phyloP scores from a whole-genome alignment of 2,329 filamentous ascomycete species.

The Aspergillus sp. region DNA sequence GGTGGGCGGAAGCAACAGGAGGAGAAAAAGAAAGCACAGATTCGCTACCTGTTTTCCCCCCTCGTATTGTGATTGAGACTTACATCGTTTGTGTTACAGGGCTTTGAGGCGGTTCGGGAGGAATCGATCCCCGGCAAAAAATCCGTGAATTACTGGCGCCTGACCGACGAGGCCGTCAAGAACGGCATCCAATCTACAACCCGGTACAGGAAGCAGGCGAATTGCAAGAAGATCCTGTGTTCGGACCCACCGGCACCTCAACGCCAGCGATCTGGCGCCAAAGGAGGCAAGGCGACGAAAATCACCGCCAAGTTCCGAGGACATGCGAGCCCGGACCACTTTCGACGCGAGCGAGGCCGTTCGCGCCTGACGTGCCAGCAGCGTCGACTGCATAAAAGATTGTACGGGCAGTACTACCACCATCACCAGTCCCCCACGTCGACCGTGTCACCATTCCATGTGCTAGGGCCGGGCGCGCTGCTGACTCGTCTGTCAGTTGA shows the following conservation, averaged over 20 bases:
- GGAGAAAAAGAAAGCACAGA: neutral
- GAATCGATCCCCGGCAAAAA: constrained; percentile 48
- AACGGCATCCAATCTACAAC: constrained; percentile 82
- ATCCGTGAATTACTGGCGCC: constrained; percentile 72
- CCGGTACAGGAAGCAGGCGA: constrained; percentile 61
- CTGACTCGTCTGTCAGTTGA: constrained; percentile 17
- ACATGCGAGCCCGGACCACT: constrained; percentile 25
- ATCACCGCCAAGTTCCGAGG: constrained; percentile 33
- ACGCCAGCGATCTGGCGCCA: constrained; percentile 43
- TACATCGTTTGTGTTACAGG: constrained; percentile 22
- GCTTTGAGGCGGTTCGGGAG: constrained; percentile 57
- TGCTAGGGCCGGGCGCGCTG: constrained; percentile 13
- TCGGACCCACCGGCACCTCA: constrained; percentile 40
- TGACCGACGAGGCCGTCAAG: constrained; percentile 67
- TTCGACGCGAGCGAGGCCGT: constrained; percentile 19
- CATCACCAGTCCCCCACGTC: constrained; percentile 8
- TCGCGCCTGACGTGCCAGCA: constrained; percentile 15
- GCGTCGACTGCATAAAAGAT: constrained; percentile 11
- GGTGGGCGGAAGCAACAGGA: neutral
- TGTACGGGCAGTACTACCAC: constrained; percentile 16
- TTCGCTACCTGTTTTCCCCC: neutral
- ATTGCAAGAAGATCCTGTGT: constrained; percentile 38
- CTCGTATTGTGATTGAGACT: neutral
- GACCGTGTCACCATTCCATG: constrained; percentile 13
- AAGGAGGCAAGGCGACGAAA: constrained; percentile 41